Conservation (phyloP, 2,329 filamentous ascomycete genomes). For the Calonectria leucothoes region DNA sequence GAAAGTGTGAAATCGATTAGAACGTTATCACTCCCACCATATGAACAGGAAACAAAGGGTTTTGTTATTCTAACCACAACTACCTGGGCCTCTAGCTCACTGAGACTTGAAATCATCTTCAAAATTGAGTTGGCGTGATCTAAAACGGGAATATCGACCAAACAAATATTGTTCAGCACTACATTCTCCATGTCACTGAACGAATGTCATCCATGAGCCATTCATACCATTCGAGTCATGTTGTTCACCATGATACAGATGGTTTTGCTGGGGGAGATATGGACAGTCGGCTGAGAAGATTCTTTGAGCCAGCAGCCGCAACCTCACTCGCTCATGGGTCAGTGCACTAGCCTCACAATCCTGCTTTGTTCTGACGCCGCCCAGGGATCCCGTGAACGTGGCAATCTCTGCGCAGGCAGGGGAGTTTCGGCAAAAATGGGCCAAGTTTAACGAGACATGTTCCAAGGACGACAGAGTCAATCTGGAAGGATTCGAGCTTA, state of each 20-base stretch:
- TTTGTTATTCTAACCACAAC: too few species aligned
- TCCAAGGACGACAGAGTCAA: neutral
- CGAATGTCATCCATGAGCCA: neutral
- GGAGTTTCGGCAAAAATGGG: neutral
- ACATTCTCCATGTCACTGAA: neutral
- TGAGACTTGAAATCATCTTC: too few species aligned
- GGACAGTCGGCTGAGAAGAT: neutral
- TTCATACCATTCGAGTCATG: neutral
- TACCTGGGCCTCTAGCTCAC: too few species aligned
- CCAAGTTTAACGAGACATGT: neutral
- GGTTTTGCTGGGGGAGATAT: neutral
- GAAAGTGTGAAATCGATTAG: too few species aligned
- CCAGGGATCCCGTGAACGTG: neutral
- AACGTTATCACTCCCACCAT: too few species aligned
- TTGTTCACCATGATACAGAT: neutral
- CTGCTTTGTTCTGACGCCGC: neutral
- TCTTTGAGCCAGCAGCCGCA: neutral
- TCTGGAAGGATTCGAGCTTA: neutral
- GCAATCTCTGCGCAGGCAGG: neutral
- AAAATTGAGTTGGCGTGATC: too few species aligned
- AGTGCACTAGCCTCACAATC: too few species aligned
- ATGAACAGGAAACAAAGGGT: too few species aligned
- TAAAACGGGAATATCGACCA: neutral
- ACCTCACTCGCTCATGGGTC: neutral
- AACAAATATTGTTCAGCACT: neutral